Evolutionary conservation across 1,139 yeast genomes (phyloP), one percentile per base, ranked within the genome.

Genomic region (Zygoascus sp.): DNA sequence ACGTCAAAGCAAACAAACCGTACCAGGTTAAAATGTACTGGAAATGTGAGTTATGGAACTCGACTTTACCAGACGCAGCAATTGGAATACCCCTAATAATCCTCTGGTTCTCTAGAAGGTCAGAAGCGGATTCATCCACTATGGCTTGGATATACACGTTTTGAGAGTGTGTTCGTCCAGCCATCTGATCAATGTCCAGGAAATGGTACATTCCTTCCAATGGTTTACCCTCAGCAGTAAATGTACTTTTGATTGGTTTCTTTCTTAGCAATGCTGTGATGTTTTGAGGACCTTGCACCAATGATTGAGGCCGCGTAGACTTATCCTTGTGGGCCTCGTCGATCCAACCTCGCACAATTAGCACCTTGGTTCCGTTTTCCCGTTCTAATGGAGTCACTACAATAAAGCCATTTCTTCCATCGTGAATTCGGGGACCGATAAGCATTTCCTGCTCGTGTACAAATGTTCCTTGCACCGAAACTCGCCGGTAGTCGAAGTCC

Each of bases 21-120:
- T 87, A 92, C 99, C 99, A 92, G 0, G 99, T 92, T 19, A 88
- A 78, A 59, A 92, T 70, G 64, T 92, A 92, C 65, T 92, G 96
- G 65, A 90, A 70, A 63, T 92, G 99, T 61, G 90, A 89, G 65
- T 92, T 94, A 54, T 84, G 79, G 61, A 88, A 76, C 53, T 82
- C 89, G 25, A 92, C 80, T 58, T 79, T 79, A 11, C 97, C 94
- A 5, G 75, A 69, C 46, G 83, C 80, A 1, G 96, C 98, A 21
- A 94, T 66, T 2, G 99, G 99, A 3, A 90, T 94, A 42, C 98
- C 99, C 15, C 86, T 81, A 47, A 75, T 76, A 47, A 79, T 70
- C 53, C 60, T 52, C 40, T 62, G 66, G 32, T 58, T 63, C n/a
- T 58, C 53, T 20, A 58, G 51, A 40, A 59, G 47, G 4, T 59